Evolutionary conservation across 208 protist genomes (phyloP).

Genomic region (Vickermania ingenoplastis): DNA sequence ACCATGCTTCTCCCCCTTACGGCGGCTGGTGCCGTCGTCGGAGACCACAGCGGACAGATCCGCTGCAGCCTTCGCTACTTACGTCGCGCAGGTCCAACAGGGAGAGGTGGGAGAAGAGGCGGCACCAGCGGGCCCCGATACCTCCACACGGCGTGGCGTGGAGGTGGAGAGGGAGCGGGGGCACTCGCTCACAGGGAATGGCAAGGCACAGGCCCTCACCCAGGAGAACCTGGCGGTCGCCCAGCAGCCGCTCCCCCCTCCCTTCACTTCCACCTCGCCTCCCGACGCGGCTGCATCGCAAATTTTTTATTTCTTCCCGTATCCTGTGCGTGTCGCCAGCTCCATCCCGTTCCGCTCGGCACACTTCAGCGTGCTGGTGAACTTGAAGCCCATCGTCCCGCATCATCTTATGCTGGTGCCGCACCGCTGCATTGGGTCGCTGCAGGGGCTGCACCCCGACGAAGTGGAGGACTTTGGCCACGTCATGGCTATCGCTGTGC

Average conservation of each 20-base stretch:
- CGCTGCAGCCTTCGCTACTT: conserved; percentile 17
- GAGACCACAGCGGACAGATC: too few species aligned
- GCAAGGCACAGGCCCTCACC: conserved; percentile 16
- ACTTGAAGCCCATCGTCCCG: conserved; percentile 72
- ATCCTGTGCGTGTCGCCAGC: conserved; percentile 20
- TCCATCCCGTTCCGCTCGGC: conserved; percentile 45
- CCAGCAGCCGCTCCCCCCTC: not conserved
- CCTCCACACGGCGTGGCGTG: not conserved
- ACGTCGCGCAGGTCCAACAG: conserved; percentile 17
- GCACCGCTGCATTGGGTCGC: conserved; percentile 57
- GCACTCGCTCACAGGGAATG: conserved; percentile 21
- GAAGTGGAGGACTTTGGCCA: conserved; percentile 69
- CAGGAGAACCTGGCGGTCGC: conserved; percentile 18
- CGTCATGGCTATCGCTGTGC: conserved; percentile 47
- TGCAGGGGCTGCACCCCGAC: conserved; percentile 49
- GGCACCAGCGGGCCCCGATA: too few species aligned
- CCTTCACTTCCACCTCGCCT: not conserved
- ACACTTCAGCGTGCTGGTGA: conserved; percentile 73
- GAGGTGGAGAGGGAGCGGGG: conserved; percentile 8
- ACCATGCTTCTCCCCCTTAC: not conserved
- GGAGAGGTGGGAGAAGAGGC: not conserved
- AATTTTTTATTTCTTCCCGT: conserved; percentile 50
- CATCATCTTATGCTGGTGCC: conserved; percentile 78
- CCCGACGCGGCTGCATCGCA: not conserved
- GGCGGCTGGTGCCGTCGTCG: not conserved